Base-by-base conservation (phyloP, 2,329 filamentous ascomycete species). In the Trichoderma atrobrunneum region DNA sequence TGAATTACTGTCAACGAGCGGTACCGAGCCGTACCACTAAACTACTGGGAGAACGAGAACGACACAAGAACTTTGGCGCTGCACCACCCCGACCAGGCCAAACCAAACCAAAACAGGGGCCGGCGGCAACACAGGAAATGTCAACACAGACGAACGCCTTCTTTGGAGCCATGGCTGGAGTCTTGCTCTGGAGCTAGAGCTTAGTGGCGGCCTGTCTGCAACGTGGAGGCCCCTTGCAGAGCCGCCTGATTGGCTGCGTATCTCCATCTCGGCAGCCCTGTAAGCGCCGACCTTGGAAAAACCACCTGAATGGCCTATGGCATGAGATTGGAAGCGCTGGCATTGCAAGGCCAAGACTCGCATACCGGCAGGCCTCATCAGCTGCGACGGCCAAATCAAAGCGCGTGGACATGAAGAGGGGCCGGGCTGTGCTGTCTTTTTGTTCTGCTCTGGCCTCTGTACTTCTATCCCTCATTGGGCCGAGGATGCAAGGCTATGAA, bases 241-340 rank as follows among this genome's bases (percentile, higher is more conserved):
- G 16, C 21, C 14, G 21, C n/a, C 68, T 73, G 68, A 73, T 73
- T 73, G 72, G 72, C 62, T 59, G 56, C 28, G 60, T 18, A 67
- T 24, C 30, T 48, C 57, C 51, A 56, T 66, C 32, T 51, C 61
- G 59, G n/a, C 28, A 71, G 51, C 43, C 56, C 39, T 73, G 60
- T 73, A 73, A 73, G 72, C 72, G 72, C 72, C 72, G 51, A 64
- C 71, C 26, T 65, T n/a, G 26, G 34, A 43, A 64, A 34, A 43
- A 54, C 39, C 54, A 18, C 24, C 21, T 14, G 18, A 54, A 51
- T 34, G 32, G 63, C 62, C 62, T 57, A 67, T 61, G 61, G 64
- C 48, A 39, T 63, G 62, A 54, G 16, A 64, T 30, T 72, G 67
- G 67, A 75, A 75, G 74, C 74, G 74, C 74, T 72, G 72, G 62